Evolutionary conservation across 2,329 filamentous ascomycete species (phyloP), one percentile per base, ranked within the genome.

Genomic region (Arthrinium puccinioides): DNA sequence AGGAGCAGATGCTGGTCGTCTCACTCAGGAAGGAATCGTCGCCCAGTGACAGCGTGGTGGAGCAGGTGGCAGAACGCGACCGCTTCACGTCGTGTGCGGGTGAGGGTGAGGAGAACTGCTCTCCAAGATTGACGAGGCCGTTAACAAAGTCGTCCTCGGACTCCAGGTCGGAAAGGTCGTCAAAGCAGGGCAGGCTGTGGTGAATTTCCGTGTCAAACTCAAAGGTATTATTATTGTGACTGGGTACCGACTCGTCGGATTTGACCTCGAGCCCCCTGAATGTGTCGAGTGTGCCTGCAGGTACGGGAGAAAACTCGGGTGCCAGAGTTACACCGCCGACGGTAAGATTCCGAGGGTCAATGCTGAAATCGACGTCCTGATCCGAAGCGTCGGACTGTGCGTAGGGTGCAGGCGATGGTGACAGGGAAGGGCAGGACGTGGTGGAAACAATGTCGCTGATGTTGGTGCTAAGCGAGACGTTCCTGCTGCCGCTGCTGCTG

Each of bases 101-200:
- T n/a, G n/a, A n/a, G n/a, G n/a, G n/a, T 7, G 31, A 33, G 16
- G 20, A 24, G n/a, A n/a, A n/a, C n/a, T n/a, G n/a, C 19, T 60
- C 61, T 40, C 61, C 59, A 47, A 88, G 82, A 54, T 86, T 79
- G 46, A 87, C 80, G 8, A 94, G 74, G 38, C 76, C 74, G 57
- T 78, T 82, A 51, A 79, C 74, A 53, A 94, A 87, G 57, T 92
- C 87, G 72, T 94, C 87, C 53, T 95, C 89, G 1, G 85, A 88
- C 59, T 95, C 89, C 39, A 95, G 74, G 52, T 94, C 88, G 18
- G 89, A 92, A 48, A 94, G 78, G 47, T 87, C 84, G 60, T 94
- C 86, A 50, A 94, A 94, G 8, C 73, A 69, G 19, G 84, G 82
- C 21, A 92, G 72, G 18, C 75, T 75, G 64, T 74, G 66, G 48